Conservation (phyloP, 768 basidiomycete species). For the Xerocomellus intermedius region DNA sequence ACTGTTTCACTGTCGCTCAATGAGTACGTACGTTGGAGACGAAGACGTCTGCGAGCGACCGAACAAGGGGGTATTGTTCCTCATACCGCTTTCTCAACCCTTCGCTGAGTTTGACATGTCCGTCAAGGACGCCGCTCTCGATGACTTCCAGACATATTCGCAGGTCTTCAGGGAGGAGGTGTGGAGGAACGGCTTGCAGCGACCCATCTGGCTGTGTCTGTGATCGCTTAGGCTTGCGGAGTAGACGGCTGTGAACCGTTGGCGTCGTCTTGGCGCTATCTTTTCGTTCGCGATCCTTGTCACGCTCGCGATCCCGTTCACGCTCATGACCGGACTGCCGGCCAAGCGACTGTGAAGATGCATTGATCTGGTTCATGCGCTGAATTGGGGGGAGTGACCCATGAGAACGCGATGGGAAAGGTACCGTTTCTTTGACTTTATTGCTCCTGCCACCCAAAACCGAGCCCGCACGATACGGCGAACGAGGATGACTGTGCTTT, state of each 20-base stretch:
- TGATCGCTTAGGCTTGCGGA: slow-evolving; percentile 71
- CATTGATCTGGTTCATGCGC: slow-evolving; percentile 45
- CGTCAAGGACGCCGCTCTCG: slow-evolving; percentile 81
- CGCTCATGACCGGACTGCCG: slow-evolving; percentile 61
- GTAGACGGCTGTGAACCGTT: slow-evolving; percentile 42
- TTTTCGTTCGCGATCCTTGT: slow-evolving; percentile 51
- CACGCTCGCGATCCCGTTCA: slow-evolving; percentile 34
- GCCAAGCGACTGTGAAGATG: slow-evolving; percentile 75
- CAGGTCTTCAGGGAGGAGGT: slow-evolving; percentile 85
- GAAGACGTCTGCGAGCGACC: slow-evolving; percentile 94
- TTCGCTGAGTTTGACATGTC: slow-evolving; percentile 82
- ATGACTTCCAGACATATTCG: slow-evolving; percentile 84
- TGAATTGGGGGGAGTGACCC: slow-evolving; percentile 70
- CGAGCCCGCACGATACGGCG: slow-evolving; percentile 64
- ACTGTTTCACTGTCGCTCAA: slow-evolving; percentile 5
- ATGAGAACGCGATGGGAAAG: slow-evolving; percentile 80
- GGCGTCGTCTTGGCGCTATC: slow-evolving; percentile 38
- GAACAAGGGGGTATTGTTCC: slow-evolving; percentile 91
- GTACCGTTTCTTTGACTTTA: slow-evolving; percentile 50
- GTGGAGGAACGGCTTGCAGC: slow-evolving; percentile 59
- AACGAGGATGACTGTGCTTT: slow-evolving; percentile 70
- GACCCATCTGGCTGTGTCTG: slow-evolving; percentile 48
- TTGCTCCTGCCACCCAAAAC: slow-evolving; percentile 40
- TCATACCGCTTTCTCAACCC: slow-evolving; percentile 89
- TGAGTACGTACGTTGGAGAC: slow-evolving; percentile 76